Conservation (phyloP, 2,329 filamentous ascomycete genomes). For the Lachnellula hyalina region DNA sequence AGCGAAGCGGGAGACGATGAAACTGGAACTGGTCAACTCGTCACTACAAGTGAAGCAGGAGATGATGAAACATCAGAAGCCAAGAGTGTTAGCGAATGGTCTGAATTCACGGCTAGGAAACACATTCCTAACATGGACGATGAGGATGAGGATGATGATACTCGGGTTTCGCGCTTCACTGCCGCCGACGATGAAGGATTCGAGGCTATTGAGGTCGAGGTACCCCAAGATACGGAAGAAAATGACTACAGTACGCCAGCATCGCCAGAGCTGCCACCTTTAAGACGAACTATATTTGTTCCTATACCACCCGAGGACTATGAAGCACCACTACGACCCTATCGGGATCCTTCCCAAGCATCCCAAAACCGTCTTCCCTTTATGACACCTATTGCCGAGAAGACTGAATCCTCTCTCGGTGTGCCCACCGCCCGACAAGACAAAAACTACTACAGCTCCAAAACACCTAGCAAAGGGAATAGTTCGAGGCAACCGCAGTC, state of each 20-base stretch:
- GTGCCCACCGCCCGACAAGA: slow-evolving; percentile 52
- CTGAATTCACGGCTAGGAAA: slow-evolving; percentile 73
- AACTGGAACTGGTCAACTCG: slow-evolving; percentile 63
- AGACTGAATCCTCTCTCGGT: slow-evolving; percentile 82
- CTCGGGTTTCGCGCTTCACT: slow-evolving; percentile 36
- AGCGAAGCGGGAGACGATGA: slow-evolving; percentile 64
- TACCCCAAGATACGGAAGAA: slow-evolving; percentile 33
- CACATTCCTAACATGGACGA: slow-evolving; percentile 51
- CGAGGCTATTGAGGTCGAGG: slow-evolving; percentile 28
- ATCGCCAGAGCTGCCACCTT: slow-evolving; percentile 32
- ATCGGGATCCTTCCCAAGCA: slow-evolving; percentile 70
- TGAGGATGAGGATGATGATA: slow-evolving; percentile 35
- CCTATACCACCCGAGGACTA: slow-evolving; percentile 84
- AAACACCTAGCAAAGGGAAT: slow-evolving; percentile 65
- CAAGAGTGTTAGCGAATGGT: slow-evolving; percentile 76
- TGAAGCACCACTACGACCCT: slow-evolving; percentile 71
- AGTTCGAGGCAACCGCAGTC: slow-evolving; percentile 18
- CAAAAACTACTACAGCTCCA: slow-evolving; percentile 58
- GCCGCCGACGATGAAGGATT: slow-evolving; percentile 34
- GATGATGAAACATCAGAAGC: slow-evolving; percentile 55
- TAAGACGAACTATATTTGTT: slow-evolving; percentile 59
- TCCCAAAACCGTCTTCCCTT: slow-evolving; percentile 92
- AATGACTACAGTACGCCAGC: slow-evolving; percentile 42
- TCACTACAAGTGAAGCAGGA: slow-evolving; percentile 59
- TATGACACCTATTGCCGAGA: slow-evolving; percentile 97